Conservation (phyloP, 2,329 filamentous ascomycete genomes). For the Colletotrichum camelliae region DNA sequence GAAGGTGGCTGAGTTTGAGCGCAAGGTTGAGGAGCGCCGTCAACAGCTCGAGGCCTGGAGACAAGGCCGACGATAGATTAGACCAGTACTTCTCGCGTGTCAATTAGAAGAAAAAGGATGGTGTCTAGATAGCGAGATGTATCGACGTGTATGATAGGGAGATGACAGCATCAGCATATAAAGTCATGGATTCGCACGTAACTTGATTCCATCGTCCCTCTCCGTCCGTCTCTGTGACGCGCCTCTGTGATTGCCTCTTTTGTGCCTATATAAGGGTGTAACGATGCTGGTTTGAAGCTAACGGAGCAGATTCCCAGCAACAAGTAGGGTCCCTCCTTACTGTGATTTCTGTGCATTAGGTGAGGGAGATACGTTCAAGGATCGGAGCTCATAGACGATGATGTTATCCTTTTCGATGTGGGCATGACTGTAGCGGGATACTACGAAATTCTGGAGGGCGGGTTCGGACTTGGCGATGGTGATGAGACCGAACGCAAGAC, state of each 20-base stretch:
- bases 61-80: slow-evolving; percentile 32
- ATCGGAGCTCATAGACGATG: too few relatives aligned
- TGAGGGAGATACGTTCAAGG: not conserved
- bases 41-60: slow-evolving; percentile 54
- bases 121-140: not conserved
- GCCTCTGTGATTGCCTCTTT: too few relatives aligned
- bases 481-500: not conserved
- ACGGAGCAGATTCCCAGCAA: not conserved
- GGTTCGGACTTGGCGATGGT: not conserved
- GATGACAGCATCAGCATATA: not conserved
- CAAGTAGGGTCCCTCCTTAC: not conserved
- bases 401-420: not conserved
- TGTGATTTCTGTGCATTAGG: not conserved
- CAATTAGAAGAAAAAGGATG: not conserved
- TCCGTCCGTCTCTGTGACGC: not conserved
- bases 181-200: not conserved
- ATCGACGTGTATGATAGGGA: not conserved
- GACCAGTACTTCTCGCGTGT: not conserved
- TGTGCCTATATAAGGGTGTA: not conserved
- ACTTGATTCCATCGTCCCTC: not conserved
- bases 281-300: not conserved
- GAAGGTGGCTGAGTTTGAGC: slow-evolving; percentile 66
- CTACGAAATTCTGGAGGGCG: not conserved
- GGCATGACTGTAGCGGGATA: not conserved
- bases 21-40: slow-evolving; percentile 57